Evolutionary conservation across 805 yeast species (phyloP).

Genomic region (Danielia oregonensis): DNA sequence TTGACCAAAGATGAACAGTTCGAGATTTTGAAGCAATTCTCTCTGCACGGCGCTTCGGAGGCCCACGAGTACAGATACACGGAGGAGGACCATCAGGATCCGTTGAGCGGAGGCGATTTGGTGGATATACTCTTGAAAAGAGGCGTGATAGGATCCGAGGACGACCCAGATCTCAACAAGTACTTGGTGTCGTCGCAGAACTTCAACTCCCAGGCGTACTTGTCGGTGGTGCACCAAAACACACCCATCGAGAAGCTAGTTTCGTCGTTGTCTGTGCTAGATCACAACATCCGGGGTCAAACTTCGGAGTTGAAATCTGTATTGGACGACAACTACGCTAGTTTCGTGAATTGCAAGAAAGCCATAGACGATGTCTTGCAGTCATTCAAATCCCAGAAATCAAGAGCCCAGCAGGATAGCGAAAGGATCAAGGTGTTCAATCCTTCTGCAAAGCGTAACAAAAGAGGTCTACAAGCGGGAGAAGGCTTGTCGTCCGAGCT

Average conservation of each 20-base stretch:
- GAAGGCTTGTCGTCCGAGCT: constrained; percentile 30
- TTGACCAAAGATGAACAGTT: constrained; percentile 29
- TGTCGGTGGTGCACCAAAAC: constrained; percentile 34
- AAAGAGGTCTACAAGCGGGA: constrained; percentile 9
- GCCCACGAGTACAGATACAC: constrained; percentile 7
- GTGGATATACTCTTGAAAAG: constrained; percentile 21
- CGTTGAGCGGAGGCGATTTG: constrained; percentile 29
- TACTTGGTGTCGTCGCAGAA: constrained; percentile 34
- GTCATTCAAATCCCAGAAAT: constrained; percentile 31
- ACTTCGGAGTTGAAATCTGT: constrained; percentile 33
- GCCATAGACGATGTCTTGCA: constrained; percentile 37
- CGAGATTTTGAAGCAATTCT: constrained; percentile 25
- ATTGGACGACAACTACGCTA: constrained; percentile 33
- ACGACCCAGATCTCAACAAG: constrained; percentile 29
- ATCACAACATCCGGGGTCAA: constrained; percentile 32
- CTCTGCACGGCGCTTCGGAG: constrained; percentile 12
- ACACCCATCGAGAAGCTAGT: constrained; percentile 34
- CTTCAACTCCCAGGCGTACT: constrained; percentile 34
- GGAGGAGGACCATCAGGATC: constrained; percentile 29
- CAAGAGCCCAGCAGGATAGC: constrained; percentile 31
- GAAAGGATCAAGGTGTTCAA: constrained; percentile 35
- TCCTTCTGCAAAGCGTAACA: constrained; percentile 24
- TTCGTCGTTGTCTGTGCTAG: constrained; percentile 26
- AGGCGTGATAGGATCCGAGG: constrained; percentile 22
- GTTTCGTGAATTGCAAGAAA: constrained; percentile 34